A percentile compares a stretch with the other conserved stretches of the same genome.
Conservation (phyloP, 345 rosid species). For the Barbarea vulgaris region DNA sequence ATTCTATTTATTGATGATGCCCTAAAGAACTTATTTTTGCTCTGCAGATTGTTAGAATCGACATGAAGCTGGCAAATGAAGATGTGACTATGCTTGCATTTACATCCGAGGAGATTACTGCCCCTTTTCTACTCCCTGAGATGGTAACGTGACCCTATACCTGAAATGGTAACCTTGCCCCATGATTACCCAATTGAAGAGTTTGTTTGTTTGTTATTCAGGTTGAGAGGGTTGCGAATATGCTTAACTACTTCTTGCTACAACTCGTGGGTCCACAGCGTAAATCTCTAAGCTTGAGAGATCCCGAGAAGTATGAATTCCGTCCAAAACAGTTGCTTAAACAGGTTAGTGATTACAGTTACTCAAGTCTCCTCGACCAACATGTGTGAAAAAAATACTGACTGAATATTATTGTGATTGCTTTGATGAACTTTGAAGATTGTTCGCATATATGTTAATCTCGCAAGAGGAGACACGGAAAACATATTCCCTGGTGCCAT, state of each 20-base stretch:
- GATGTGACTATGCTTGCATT: constrained; percentile 93
- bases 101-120: constrained; percentile 93
- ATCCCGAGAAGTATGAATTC: constrained; percentile 96
- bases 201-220: constrained; percentile 41
- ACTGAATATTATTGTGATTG: constrained; percentile 7
- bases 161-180: neutral
- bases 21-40: constrained; percentile 6
- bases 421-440: constrained; percentile 59
- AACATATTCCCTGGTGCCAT: constrained; percentile 89
- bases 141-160: constrained; percentile 57
- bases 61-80: constrained; percentile 98
- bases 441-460: constrained; percentile 86
- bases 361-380: neutral
- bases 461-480: constrained; percentile 78
- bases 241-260: constrained; percentile 94
- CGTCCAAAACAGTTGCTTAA: constrained; percentile 93
- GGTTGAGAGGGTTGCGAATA: constrained; percentile 97
- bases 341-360: constrained; percentile 59
- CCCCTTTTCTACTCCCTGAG: constrained; percentile 98
- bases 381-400: neutral
- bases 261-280: constrained; percentile 99
- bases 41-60: constrained; percentile 83
- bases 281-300: constrained; percentile 84
- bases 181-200: constrained; percentile 7
- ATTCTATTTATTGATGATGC: constrained; percentile 3